A percentile compares a stretch with the other conserved stretches of the same genome.
Evolutionary conservation across 208 protist species (phyloP).

Genomic region (Trypanosoma avium): DNA sequence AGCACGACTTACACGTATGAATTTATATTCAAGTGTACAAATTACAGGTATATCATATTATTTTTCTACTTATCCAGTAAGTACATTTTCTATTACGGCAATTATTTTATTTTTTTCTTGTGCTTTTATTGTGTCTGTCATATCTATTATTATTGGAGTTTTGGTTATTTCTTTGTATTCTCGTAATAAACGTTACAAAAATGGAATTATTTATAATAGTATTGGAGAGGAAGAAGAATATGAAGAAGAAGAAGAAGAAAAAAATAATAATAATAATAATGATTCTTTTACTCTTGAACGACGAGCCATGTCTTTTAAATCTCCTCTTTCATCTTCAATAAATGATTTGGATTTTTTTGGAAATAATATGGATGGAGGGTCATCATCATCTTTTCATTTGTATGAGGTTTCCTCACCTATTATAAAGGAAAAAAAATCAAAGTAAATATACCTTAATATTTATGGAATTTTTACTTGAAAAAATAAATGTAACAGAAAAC

Average conservation of each 20-base stretch:
- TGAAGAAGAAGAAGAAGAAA: neutral
- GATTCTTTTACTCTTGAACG: no score
- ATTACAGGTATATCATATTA: conserved; percentile 52
- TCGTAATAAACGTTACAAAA: neutral
- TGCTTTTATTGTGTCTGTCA: neutral
- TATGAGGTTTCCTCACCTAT: neutral
- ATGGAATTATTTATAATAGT: neutral
- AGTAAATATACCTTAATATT: neutral
- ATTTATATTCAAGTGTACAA: conserved; percentile 57
- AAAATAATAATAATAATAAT: neutral
- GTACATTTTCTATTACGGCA: conserved; percentile 38
- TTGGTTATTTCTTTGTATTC: neutral
- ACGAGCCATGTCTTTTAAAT: neutral
- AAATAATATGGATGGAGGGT: neutral
- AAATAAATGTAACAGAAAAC: neutral
- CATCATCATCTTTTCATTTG: conserved; percentile 7
- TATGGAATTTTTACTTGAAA: neutral
- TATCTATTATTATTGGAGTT: neutral
- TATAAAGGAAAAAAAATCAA: conserved; percentile 12
- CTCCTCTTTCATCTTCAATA: neutral
- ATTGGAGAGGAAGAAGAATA: neutral
- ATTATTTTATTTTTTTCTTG: conserved; percentile 6
- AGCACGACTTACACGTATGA: conserved; percentile 45
- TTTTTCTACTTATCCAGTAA: conserved; percentile 47
- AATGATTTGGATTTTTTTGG: neutral